Evolutionary conservation across 345 rosid species (phyloP).

Genomic region (Cochlearia excelsa): DNA sequence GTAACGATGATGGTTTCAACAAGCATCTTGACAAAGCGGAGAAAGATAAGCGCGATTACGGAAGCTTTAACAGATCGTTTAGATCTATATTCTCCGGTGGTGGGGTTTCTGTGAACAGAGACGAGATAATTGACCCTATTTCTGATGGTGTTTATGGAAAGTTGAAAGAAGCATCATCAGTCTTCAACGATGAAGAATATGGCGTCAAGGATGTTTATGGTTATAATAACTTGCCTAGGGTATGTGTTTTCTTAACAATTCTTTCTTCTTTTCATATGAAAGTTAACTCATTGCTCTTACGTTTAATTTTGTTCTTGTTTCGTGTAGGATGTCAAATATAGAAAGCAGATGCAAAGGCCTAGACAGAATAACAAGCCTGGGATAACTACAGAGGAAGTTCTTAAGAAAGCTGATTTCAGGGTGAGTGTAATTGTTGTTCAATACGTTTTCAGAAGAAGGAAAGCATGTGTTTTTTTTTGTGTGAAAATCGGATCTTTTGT

Average conservation of each 20-base stretch:
- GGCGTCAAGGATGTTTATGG: constrained; percentile 36
- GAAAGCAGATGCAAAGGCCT: constrained; percentile 38
- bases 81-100: constrained; percentile 19
- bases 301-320: constrained; percentile 9
- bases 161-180: constrained; percentile 44
- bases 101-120: neutral
- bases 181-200: constrained; percentile 38
- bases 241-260: constrained; percentile 18
- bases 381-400: constrained; percentile 61
- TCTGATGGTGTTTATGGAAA: constrained; percentile 51
- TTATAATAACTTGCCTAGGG: constrained; percentile 41
- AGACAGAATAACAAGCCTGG: constrained; percentile 38
- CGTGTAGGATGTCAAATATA: constrained; percentile 60
- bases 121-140: constrained; percentile 32
- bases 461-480: neutral
- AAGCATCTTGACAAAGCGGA: constrained; percentile 40
- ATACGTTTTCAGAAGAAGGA: constrained; percentile 9
- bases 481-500: neutral
- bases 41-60: constrained; percentile 32
- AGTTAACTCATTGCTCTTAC: neutral
- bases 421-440: constrained; percentile 40
- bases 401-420: constrained; percentile 75
- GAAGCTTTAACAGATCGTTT: constrained; percentile 4
- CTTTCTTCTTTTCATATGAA: constrained; percentile 10
- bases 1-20: constrained; percentile 38